Base-by-base conservation (phyloP, 441 rosid genomes). In the Kokia cookei region DNA sequence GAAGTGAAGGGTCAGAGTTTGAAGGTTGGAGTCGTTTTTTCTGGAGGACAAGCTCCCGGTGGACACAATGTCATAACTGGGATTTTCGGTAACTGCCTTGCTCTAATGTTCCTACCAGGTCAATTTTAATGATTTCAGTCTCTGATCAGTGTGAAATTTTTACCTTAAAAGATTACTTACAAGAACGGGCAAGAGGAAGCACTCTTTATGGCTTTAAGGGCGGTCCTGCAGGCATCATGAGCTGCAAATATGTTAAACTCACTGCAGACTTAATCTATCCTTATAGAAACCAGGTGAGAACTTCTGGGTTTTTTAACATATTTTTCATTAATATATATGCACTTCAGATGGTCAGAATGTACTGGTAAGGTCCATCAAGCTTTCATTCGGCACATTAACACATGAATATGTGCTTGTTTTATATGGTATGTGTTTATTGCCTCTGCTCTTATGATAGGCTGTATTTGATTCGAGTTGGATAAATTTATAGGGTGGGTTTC, bases 11-110 rank as follows among this genome's bases (percentile, higher is more conserved):
- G 65, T 61, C 87, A 76, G 85, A 89, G 88, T 79, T 73, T 96
- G 83, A 96, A 91, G 86, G 88, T 94, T 24, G 99, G 98, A 35
- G 97, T 94, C 47, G 99, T 96, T 60, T 77, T 96, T 71, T 96
- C 99, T 0, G 99, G 99, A 37, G 99, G 99, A 27, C 99, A 96
- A 78, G 98, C 98, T 35, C 98, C 99, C 1, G 99, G 99, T 65
- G 99, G 99, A 10, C 99, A 96, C 92, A 96, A 96, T 85, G 99
- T 94, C 69, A 96, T 96, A 15, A 90, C 90, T 66, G 98, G 98
- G 69, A 75, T 96, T 73, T 96, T 81, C 26, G 99, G 99, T 96
- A 75, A 80, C 86, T 4, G 32, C 19, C 14, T 69, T 17, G 45
- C 17, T 58, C 40, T 48, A 29, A 13, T 43, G 7, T 4, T 67